These are phyloP conservation scores for Gymnopilus junonius DNA, from an alignment of 768 basidiomycete genomes.

Conservation along the genomic window DNA sequence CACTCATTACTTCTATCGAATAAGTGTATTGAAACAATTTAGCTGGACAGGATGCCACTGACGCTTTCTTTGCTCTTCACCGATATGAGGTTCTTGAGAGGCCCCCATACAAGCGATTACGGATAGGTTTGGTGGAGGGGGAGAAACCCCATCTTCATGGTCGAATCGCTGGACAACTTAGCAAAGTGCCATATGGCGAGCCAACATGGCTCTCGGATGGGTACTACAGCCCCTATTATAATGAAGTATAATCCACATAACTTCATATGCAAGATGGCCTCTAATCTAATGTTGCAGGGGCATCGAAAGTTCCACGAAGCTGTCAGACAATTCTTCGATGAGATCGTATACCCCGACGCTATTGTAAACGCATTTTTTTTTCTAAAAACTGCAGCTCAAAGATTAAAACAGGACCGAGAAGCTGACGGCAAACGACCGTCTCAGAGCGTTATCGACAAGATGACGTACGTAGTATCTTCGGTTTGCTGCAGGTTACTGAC, in stretches of 20 bases:
- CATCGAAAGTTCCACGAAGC: slow-evolving; percentile 64
- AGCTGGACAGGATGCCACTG: slow-evolving; percentile 89
- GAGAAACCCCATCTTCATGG: slow-evolving; percentile 57
- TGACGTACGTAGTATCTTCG: slow-evolving; percentile 74
- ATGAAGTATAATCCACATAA: slow-evolving; percentile 47
- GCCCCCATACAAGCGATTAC: slow-evolving; percentile 75
- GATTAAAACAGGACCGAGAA: slow-evolving; percentile 52
- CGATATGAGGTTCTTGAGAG: slow-evolving; percentile 80
- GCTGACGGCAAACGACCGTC: slow-evolving; percentile 87
- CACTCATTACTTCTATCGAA: neutral
- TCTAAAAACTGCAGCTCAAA: neutral
- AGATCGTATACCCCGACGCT: slow-evolving; percentile 59
- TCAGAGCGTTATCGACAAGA: slow-evolving; percentile 77
- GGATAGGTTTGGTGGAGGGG: slow-evolving; percentile 72
- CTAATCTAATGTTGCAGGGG: slow-evolving; percentile 51
- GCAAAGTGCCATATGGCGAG: slow-evolving; percentile 86
- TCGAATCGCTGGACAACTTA: slow-evolving; percentile 60
- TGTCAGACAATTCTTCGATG: slow-evolving; percentile 74
- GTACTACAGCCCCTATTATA: slow-evolving; percentile 78
- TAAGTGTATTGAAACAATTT: neutral
- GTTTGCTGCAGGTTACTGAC: neutral
- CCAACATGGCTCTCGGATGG: slow-evolving; percentile 78
- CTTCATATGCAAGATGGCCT: slow-evolving; percentile 35
- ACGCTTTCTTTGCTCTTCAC: slow-evolving; percentile 88
- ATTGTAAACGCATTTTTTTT: slow-evolving; percentile 14